Evolutionary conservation across 2,329 filamentous ascomycete species (phyloP).

Genomic region (Passalora sequoiae): DNA sequence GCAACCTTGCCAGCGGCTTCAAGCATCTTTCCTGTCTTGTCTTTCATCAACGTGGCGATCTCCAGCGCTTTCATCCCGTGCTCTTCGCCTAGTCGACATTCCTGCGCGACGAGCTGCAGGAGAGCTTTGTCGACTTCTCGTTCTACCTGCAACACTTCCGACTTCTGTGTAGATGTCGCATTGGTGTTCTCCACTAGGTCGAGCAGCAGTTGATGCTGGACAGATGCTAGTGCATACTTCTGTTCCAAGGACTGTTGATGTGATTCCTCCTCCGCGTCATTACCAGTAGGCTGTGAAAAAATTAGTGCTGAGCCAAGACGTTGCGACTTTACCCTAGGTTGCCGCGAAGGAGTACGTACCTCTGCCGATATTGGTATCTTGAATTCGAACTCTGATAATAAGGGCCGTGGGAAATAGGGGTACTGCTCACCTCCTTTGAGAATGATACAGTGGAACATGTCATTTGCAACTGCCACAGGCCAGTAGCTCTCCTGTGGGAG

Average conservation of each 20-base stretch:
- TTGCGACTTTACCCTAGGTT: no score
- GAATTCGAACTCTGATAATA: slow-evolving; percentile 92
- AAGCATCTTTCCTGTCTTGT: slow-evolving; percentile 80
- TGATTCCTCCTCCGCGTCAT: slow-evolving; percentile 37
- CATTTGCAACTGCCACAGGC: slow-evolving; percentile 85
- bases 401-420: slow-evolving; percentile 83
- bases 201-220: slow-evolving; percentile 67
- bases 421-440: slow-evolving; percentile 91
- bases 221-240: slow-evolving; percentile 66
- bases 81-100: slow-evolving; percentile 90
- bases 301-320: no score
- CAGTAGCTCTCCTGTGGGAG: slow-evolving; percentile 68
- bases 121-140: slow-evolving; percentile 85
- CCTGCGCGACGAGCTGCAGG: slow-evolving; percentile 78
- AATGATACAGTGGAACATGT: slow-evolving; percentile 97
- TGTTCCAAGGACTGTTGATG: slow-evolving; percentile 66
- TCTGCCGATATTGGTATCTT: slow-evolving; percentile 67
- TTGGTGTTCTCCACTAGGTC: slow-evolving; percentile 68
- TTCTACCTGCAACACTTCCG: slow-evolving; percentile 64
- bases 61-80: slow-evolving; percentile 92
- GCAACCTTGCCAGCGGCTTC: slow-evolving; percentile 89
- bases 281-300: slow-evolving; percentile 41
- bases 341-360: slow-evolving; percentile 35
- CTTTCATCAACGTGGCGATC: slow-evolving; percentile 78
- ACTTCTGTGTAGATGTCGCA: slow-evolving; percentile 59